These are phyloP conservation scores for Aureobasidium sp. DNA, from an alignment of 2,329 filamentous ascomycete species.

Conservation along the genomic window DNA sequence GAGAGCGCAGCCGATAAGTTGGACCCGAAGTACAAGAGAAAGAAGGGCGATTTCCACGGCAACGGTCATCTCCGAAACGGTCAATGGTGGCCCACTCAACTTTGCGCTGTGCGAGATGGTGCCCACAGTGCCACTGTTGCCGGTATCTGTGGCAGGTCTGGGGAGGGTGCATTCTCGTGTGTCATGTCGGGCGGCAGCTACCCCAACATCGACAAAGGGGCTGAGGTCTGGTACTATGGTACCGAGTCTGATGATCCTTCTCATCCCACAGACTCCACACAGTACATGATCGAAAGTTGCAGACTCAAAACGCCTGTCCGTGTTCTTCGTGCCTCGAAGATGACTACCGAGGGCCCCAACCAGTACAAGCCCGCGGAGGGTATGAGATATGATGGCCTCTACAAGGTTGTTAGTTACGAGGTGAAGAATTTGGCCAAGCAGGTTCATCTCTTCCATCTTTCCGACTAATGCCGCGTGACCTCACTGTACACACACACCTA, in stretches of 20 bases:
- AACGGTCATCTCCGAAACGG: constrained; percentile 35
- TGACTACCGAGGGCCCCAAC: constrained; percentile 23
- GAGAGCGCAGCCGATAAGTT: constrained; percentile 16
- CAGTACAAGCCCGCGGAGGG: constrained; percentile 39
- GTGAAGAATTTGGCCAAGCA: constrained; percentile 32
- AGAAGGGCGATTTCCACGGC: constrained; percentile 28
- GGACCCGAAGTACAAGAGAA: constrained; percentile 18
- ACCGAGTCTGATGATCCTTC: constrained; percentile 32
- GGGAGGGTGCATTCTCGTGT: constrained; percentile 47
- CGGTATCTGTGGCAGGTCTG: constrained; percentile 41
- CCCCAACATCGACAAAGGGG: constrained; percentile 42
- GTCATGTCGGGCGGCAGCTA: constrained; percentile 43
- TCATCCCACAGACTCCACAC: constrained; percentile 31
- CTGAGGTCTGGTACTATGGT: constrained; percentile 44
- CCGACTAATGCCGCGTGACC: too few species aligned
- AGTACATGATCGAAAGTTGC: constrained; percentile 34
- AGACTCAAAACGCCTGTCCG: constrained; percentile 34
- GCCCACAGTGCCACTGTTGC: constrained; percentile 43
- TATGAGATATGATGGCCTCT: constrained; percentile 52
- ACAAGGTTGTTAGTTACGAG: constrained; percentile 35
- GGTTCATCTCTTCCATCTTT: constrained; percentile 40
- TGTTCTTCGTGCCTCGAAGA: constrained; percentile 41
- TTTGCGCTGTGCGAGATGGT: constrained; percentile 43
- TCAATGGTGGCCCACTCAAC: constrained; percentile 48
- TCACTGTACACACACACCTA: too few species aligned